Evolutionary conservation across 1,284 basidiomycete species (phyloP), one percentile per base, ranked within the genome.

Genomic region (Pseudozyma sp.): DNA sequence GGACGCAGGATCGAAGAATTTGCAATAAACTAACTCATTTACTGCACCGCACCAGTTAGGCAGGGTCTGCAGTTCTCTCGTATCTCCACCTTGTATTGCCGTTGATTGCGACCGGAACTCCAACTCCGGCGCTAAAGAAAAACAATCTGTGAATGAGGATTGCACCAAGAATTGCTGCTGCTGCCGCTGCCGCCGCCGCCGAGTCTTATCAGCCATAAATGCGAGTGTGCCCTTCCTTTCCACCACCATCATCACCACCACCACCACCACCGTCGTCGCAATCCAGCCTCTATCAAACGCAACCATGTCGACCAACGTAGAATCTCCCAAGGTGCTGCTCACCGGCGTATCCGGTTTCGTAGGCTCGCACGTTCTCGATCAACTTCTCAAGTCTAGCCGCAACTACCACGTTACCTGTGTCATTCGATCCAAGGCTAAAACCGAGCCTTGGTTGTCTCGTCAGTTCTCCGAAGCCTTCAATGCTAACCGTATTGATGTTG

Each of bases 261-360:
- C 14, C 18, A 18, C 42, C 14, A 43, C 7, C 14, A 5, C 18
- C 14, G 8, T 16, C 18, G 42, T 18, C 14, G 6, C 42, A 13
- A 43, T 16, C 42, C 14, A 16, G 18, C 18, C 42, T 7, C 42
- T 16, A 16, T 50, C 34, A 43, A 31, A 31, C 25, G 25, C 5
- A 44, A 55, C 9, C 47, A 71, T 71, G 63, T 66, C 59, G 31
- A 44, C 40, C 19, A 31, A 8, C 31, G 35, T 25, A 53, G 25
- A 18, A 31, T 45, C 50, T 6, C 62, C 66, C 5, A 54, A 57
- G 14, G 64, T 76, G 18, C 72, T 76, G 1, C 58, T 76, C 25
- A 76, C 72, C 3, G 72, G 72, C n/a, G 72, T 67, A 12, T 70
- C 72, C 4, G 72, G 72, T 48, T 76, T 76, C 21, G 72, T 76